phyloP scores from a whole-genome alignment of 441 rosid species.

The Syzygium syzygioides region DNA sequence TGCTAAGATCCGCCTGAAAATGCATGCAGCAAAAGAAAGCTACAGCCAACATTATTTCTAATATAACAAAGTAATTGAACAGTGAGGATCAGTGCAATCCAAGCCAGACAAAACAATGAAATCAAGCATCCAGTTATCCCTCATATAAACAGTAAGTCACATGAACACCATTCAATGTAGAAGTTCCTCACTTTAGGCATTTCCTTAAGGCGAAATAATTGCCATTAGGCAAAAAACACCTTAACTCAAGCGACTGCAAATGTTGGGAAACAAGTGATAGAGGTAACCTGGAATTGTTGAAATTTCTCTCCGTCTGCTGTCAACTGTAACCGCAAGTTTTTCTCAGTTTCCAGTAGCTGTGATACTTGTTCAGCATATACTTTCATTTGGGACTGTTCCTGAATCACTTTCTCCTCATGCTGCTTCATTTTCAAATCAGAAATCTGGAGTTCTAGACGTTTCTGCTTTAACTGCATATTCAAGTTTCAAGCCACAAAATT shows the following conservation, averaged over 20 bases:
- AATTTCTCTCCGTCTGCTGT: constrained; percentile 92
- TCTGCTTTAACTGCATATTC: constrained; percentile 73
- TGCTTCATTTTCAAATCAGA: constrained; percentile 73
- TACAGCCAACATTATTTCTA: not conserved
- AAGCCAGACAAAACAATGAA: not conserved
- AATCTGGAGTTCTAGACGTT: constrained; percentile 74
- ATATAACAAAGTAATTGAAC: not conserved
- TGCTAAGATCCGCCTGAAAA: not conserved
- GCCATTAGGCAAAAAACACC: not conserved
- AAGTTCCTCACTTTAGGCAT: not conserved
- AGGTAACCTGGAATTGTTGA: constrained; percentile 82
- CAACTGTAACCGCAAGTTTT: constrained; percentile 70
- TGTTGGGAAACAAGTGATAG: not conserved
- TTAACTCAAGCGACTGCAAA: not conserved
- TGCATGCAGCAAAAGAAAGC: not conserved
- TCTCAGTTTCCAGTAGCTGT: constrained; percentile 76
- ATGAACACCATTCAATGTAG: not conserved
- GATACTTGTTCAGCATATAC: constrained; percentile 84
- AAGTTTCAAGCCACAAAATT: constrained; percentile 7
- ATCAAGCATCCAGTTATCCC: not conserved
- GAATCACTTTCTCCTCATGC: constrained; percentile 71
- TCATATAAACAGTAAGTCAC: not conserved
- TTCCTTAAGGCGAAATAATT: not conserved
- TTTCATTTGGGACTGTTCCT: constrained; percentile 88
- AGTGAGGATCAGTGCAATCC: not conserved